These are phyloP conservation scores for Salisapilia sapeloensis DNA, from an alignment of 352 stramenopile genomes.

Conservation along the genomic window DNA sequence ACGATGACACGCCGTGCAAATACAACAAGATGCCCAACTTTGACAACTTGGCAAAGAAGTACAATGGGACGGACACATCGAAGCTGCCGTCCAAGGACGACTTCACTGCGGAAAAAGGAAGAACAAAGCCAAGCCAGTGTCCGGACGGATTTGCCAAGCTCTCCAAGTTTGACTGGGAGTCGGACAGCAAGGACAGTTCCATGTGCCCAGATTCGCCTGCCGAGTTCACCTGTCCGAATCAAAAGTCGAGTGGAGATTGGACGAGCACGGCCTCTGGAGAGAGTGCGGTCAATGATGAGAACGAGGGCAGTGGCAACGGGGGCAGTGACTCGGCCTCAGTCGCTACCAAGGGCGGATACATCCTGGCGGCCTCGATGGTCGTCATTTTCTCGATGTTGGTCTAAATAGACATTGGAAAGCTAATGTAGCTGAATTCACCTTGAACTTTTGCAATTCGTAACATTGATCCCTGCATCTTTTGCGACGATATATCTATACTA, in stretches of 20 bases:
- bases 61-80: slow-evolving; percentile 17
- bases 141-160: slow-evolving; percentile 1
- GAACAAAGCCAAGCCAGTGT: neutral
- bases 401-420: too few relatives aligned
- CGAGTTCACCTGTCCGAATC: slow-evolving; percentile 16
- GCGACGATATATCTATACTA: too few relatives aligned
- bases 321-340: too few relatives aligned
- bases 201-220: slow-evolving; percentile 1
- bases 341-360: too few relatives aligned
- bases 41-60: slow-evolving; percentile 32
- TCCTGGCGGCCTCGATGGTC: too few relatives aligned
- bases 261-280: slow-evolving; percentile 7
- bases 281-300: too few relatives aligned
- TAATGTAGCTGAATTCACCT: too few relatives aligned
- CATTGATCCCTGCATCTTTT: too few relatives aligned
- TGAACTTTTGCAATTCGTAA: too few relatives aligned
- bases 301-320: too few relatives aligned
- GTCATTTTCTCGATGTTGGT: too few relatives aligned
- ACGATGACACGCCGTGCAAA: slow-evolving; percentile 23
- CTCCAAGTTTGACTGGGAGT: slow-evolving; percentile 1
- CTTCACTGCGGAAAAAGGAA: slow-evolving; percentile 11
- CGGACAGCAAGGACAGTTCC: neutral
- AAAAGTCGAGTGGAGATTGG: slow-evolving; percentile 25
- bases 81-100: slow-evolving; percentile 10
- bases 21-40: slow-evolving; percentile 73